A percentile compares a stretch with the other conserved stretches of the same genome.
phyloP scores from a whole-genome alignment of 2,329 filamentous ascomycete genomes.

The Neoascochyta sp. region DNA sequence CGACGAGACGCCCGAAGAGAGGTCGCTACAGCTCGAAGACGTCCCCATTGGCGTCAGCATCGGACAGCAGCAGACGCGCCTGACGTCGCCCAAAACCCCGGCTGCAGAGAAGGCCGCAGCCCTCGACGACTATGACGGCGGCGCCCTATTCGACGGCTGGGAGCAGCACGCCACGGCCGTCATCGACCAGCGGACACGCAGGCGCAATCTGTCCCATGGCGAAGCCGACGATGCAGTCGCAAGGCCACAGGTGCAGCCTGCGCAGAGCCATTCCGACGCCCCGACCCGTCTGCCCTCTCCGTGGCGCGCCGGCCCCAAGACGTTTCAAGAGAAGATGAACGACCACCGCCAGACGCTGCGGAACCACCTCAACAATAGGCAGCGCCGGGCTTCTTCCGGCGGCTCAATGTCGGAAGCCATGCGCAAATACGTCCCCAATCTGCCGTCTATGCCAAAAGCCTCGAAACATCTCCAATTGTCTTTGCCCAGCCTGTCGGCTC shows the following conservation, averaged over 20 bases:
- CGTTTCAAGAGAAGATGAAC: constrained; percentile 32
- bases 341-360: constrained; percentile 38
- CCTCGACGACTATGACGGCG: constrained; percentile 46
- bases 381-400: constrained; percentile 41
- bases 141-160: constrained; percentile 48
- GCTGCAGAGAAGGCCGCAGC: constrained; percentile 57
- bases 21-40: constrained; percentile 36
- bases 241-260: constrained; percentile 3
- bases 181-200: constrained; percentile 3
- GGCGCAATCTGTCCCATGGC: constrained; percentile 1
- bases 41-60: constrained; percentile 58
- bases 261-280: constrained; percentile 11
- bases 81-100: constrained; percentile 56
- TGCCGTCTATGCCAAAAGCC: constrained; percentile 38
- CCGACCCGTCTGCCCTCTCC: constrained; percentile 43
- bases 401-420: constrained; percentile 30
- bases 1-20: constrained; percentile 37
- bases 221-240: constrained; percentile 3
- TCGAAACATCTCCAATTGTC: constrained; percentile 37
- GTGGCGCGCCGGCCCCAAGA: constrained; percentile 42
- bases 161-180: constrained; percentile 18
- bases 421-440: constrained; percentile 36
- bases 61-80: constrained; percentile 53
- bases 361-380: constrained; percentile 36
- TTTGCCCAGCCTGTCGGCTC: constrained; percentile 31